phyloP scores from a whole-genome alignment of 495 filamentous ascomycete genomes.

The Achaetomiella virescens region DNA sequence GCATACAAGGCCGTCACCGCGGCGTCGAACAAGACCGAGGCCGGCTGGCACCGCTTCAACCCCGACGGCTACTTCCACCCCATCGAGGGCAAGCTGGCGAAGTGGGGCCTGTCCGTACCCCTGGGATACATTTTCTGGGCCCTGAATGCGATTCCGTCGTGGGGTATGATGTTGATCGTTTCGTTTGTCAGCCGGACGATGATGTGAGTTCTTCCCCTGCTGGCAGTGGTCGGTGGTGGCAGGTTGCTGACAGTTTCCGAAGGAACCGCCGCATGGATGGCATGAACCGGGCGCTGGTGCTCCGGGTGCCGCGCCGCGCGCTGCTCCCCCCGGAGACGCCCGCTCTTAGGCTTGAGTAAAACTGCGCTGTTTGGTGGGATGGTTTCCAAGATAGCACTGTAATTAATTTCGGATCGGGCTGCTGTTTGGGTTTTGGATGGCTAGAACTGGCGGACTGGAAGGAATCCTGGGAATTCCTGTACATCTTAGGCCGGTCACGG shows the following conservation, averaged over 20 bases:
- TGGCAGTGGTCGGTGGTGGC: neutral
- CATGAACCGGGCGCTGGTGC: constrained; percentile 9
- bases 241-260: constrained; percentile 17
- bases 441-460: neutral
- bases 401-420: constrained; percentile 1
- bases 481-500: neutral
- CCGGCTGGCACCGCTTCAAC: constrained; percentile 27
- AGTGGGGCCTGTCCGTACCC: constrained; percentile 57
- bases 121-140: constrained; percentile 71
- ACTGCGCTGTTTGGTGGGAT: neutral
- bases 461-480: neutral
- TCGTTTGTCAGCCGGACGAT: constrained; percentile 73
- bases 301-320: constrained; percentile 21
- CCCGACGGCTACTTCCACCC: constrained; percentile 78
- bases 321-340: constrained; percentile 17
- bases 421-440: neutral
- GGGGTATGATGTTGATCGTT: constrained; percentile 71
- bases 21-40: constrained; percentile 35
- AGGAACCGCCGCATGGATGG: constrained; percentile 29
- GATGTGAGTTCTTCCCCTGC: constrained; percentile 60
- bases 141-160: constrained; percentile 52
- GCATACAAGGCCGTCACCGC: constrained; percentile 52
- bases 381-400: constrained; percentile 12
- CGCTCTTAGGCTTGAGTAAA: constrained; percentile 14
- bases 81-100: constrained; percentile 63